Evolutionary conservation across 352 stramenopile species (phyloP).

Genomic region (Elongisporangium senticosum): DNA sequence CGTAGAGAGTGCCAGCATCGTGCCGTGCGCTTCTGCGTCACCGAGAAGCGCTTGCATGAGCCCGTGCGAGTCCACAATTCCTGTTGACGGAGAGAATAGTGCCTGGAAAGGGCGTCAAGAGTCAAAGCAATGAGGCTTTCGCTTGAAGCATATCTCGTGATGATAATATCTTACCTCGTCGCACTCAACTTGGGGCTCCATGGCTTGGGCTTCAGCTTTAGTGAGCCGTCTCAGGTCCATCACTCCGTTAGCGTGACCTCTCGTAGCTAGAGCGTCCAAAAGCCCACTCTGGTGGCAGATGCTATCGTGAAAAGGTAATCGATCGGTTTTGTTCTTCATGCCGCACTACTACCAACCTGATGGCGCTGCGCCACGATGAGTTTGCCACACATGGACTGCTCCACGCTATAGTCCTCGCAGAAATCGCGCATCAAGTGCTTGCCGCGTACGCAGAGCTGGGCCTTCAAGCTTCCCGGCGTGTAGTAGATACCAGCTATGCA

Average conservation of each 20-base stretch:
- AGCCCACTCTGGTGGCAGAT: slow-evolving; percentile 22
- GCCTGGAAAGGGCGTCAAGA: slow-evolving; percentile 23
- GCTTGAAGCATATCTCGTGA: not conserved
- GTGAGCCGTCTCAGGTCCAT: slow-evolving; percentile 46
- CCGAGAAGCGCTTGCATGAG: slow-evolving; percentile 89
- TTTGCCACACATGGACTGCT: slow-evolving; percentile 89
- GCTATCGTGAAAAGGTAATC: not conserved
- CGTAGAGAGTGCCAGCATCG: slow-evolving; percentile 70
- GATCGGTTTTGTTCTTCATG: not conserved
- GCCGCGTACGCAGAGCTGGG: slow-evolving; percentile 88
- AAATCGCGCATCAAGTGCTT: slow-evolving; percentile 90
- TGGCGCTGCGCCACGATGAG: slow-evolving; percentile 88
- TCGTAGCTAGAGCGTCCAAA: slow-evolving; percentile 29
- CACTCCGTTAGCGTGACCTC: slow-evolving; percentile 50
- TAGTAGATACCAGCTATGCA: slow-evolving; percentile 91
- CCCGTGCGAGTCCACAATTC: slow-evolving; percentile 92
- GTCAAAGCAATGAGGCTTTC: not conserved
- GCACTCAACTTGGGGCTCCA: slow-evolving; percentile 62
- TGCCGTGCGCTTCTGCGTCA: slow-evolving; percentile 87
- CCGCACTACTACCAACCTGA: slow-evolving; percentile 24
- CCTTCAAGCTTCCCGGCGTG: slow-evolving; percentile 81
- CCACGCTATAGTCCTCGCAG: slow-evolving; percentile 78
- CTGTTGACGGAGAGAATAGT: slow-evolving; percentile 92
- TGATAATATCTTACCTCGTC: slow-evolving; percentile 17
- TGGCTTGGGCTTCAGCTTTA: slow-evolving; percentile 21